Evolutionary conservation across 345 rosid genomes (phyloP), one percentile per base, ranked within the genome.

Genomic region (Salix purpurea): DNA sequence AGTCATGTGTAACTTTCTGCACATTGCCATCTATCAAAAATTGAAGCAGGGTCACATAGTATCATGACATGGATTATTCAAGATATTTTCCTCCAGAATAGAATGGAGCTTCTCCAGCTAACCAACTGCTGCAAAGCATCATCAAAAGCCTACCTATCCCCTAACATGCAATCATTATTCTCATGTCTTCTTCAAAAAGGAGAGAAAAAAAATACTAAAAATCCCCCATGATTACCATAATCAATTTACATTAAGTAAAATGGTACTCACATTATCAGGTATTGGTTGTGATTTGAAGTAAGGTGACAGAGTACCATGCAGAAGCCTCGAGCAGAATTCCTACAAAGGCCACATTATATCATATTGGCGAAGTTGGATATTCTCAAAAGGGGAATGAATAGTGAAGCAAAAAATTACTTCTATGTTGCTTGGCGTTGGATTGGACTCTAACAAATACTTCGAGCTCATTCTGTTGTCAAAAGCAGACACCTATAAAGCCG

Each of bases 211-310:
- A 58, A 0, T 0, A 60, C 21, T 16, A 16, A 48, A 21, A 52
- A 52, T 50, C 58, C n/a, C n/a, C n/a, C 58, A 52, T 18, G 58
- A 21, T 16, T 18, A 32, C 18, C 44, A 6, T 4, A 32, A 67
- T 8, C 21, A 32, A 14, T 36, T 67, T 15, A 19, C 46, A 32
- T 13, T 0, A 67, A 16, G 44, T 67, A 5, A 34, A 34, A 36
- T 24, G 34, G 32, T 64, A 82, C 98, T 90, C 74, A 90, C 97
- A 40, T 91, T 91, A 79, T 92, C 91, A 5, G 91, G 97, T 85
- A 88, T 74, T 75, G 92, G 90, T 86, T 87, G 90, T 74, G 97
- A 94, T 84, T 86, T 92, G 88, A 78, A 92, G 84, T 88, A 90
- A 69, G 85, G 91, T 1, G 88, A 67, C 68, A 86, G 69, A 70